These are phyloP conservation scores for Suillus hirtellus DNA, from an alignment of 768 basidiomycete genomes.

Conservation along the genomic window DNA sequence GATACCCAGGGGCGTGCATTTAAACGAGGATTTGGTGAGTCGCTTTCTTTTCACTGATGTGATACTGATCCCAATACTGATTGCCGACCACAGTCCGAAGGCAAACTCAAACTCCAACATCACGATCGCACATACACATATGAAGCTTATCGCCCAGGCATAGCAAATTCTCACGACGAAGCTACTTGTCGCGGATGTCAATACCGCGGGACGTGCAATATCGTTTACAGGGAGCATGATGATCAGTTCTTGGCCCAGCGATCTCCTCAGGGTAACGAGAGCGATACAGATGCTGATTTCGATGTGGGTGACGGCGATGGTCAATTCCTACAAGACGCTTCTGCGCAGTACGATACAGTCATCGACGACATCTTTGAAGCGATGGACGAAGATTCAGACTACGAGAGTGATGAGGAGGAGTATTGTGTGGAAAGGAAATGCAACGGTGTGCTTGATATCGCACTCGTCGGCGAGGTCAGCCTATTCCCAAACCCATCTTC, in stretches of 20 bases:
- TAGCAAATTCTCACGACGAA: slow-evolving; percentile 43
- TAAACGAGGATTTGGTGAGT: slow-evolving; percentile 27
- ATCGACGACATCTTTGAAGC: slow-evolving; percentile 2
- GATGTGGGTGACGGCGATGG: slow-evolving; percentile 22
- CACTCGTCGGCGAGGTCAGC: slow-evolving; percentile 60
- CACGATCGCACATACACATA: slow-evolving; percentile 35
- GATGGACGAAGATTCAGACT: slow-evolving; percentile 21
- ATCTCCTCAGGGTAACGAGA: neutral
- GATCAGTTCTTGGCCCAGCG: neutral
- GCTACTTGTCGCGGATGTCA: slow-evolving; percentile 37
- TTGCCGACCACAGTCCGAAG: neutral
- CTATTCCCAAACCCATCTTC: neutral
- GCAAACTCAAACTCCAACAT: slow-evolving; percentile 4
- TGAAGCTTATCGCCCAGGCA: slow-evolving; percentile 40
- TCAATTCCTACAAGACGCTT: slow-evolving; percentile 20
- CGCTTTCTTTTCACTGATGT: too few relatives aligned
- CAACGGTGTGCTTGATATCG: slow-evolving; percentile 57
- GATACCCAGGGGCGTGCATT: slow-evolving; percentile 29
- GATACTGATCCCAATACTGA: neutral
- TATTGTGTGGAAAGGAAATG: slow-evolving; percentile 39
- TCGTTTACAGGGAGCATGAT: slow-evolving; percentile 23
- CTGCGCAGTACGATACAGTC: neutral
- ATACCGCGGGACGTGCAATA: slow-evolving; percentile 29
- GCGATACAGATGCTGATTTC: neutral
- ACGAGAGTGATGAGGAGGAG: slow-evolving; percentile 26